These are phyloP conservation scores for Tolypocladium inflatum DNA, from an alignment of 2,329 filamentous ascomycete species.

Conservation along the genomic window DNA sequence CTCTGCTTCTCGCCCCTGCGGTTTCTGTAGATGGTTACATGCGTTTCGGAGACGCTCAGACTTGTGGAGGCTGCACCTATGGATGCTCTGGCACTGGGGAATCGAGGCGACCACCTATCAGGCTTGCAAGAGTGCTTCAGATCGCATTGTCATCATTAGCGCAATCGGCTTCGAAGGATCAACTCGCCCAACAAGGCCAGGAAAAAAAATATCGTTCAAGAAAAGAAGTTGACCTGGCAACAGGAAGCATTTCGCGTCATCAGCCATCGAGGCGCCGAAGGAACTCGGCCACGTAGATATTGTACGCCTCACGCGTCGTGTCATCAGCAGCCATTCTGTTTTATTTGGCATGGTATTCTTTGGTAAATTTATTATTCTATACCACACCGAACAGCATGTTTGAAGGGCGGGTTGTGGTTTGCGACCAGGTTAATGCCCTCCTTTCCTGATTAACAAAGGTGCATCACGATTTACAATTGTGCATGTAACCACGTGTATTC, in stretches of 20 bases:
- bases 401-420: too few species aligned
- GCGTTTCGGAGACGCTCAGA: not conserved
- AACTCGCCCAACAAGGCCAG: too few species aligned
- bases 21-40: not conserved
- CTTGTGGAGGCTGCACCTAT: not conserved
- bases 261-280: too few species aligned
- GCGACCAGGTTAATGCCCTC: not conserved
- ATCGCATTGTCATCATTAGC: not conserved
- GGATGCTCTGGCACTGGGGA: not conserved
- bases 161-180: not conserved
- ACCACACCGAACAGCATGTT: too few species aligned
- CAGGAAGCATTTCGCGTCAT: too few species aligned
- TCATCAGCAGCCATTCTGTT: too few species aligned
- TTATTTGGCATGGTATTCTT: too few species aligned
- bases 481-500: not conserved
- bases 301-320: too few species aligned
- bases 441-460: not conserved
- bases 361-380: too few species aligned
- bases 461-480: not conserved
- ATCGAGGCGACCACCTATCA: not conserved
- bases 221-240: too few species aligned
- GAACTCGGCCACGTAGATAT: too few species aligned
- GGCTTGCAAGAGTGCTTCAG: not conserved
- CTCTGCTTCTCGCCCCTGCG: not conserved
- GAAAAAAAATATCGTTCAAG: too few species aligned